Base-by-base conservation (phyloP, 1,139 yeast genomes). In the Pneumocystis murina region DNA sequence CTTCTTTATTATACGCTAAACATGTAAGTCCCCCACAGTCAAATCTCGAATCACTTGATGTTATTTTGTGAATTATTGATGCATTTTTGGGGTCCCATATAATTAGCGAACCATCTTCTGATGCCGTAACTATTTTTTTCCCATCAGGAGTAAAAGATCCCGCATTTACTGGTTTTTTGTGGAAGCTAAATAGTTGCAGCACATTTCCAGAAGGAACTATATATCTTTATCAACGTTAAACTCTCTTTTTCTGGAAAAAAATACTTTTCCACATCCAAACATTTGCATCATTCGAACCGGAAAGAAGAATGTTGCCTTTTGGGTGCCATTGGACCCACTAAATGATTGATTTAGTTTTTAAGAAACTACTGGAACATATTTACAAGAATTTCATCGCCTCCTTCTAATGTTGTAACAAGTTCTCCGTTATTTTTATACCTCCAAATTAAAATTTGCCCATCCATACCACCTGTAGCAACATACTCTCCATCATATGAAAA, bases 401-500 rank as follows among this genome's bases (percentile, higher is more conserved):
- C 97, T 71, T 87, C 91, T 67, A 88, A 76, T 68, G 85, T 84
- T 58, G 84, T 85, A 67, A 82, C 79, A 71, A 80, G 78, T 68
- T 78, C 80, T 97, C 95, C 96, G 59, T 85, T 84, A 71, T 85
- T 84, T 59, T 80, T 75, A 1, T 90, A 77, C 71, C 83, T 82
- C 77, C 86, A 88, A 16, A 90, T 84, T 69, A 88, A 80, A 54
- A 92, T 78, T 69, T 83, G 83, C 64, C 98, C 98, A 63, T 84
- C 84, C 99, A 92, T 92, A 74, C 94, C 98, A 61, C 92, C 97
- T 7, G 97, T 86, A 10, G 92, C 81, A 59, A 87, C 78, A 71
- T 78, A 89, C 61, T 82, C 79, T 33, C 98, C 98, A 70, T 89
- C 95, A 55, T 78, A 75, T 0, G 96, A 85, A 74, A 94, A 92